Conservation (phyloP, 2,329 filamentous ascomycete genomes). For the Fusarium citri region DNA sequence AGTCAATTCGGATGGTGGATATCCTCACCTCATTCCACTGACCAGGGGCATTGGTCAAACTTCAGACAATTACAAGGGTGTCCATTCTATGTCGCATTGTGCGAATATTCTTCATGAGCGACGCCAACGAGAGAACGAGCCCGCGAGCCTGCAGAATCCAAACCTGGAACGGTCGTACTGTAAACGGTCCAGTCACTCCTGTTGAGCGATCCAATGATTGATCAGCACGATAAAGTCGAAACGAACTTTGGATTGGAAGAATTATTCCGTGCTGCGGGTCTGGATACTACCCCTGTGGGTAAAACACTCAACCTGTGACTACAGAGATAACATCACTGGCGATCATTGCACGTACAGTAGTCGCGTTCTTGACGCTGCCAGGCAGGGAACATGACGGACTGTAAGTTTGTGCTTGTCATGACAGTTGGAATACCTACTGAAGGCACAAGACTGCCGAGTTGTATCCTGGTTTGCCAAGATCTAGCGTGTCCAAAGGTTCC, state of each 20-base stretch:
- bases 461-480: constrained; percentile 19
- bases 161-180: not conserved
- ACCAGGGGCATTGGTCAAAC: constrained; percentile 7
- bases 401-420: not conserved
- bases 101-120: not conserved
- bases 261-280: constrained; percentile 21
- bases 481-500: constrained; percentile 13
- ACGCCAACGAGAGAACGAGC: not conserved
- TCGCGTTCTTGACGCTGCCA: constrained; percentile 3
- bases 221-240: constrained; percentile 3
- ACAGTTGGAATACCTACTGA: not conserved
- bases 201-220: not conserved
- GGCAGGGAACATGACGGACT: constrained; percentile 11
- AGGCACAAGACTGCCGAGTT: constrained; percentile 14
- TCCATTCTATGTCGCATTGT: constrained; percentile 6
- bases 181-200: constrained; percentile 9
- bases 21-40: constrained; percentile 20
- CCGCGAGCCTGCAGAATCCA: not conserved
- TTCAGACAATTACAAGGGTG: constrained; percentile 14
- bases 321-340: constrained; percentile 12
- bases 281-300: constrained; percentile 18
- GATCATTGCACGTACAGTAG: constrained; percentile 17
- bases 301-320: constrained; percentile 14
- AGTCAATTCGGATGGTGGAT: constrained; percentile 18
- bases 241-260: constrained; percentile 12